Evolutionary conservation across 2,329 filamentous ascomycete species (phyloP).

Genomic region (Herpotrichia juniperi): DNA sequence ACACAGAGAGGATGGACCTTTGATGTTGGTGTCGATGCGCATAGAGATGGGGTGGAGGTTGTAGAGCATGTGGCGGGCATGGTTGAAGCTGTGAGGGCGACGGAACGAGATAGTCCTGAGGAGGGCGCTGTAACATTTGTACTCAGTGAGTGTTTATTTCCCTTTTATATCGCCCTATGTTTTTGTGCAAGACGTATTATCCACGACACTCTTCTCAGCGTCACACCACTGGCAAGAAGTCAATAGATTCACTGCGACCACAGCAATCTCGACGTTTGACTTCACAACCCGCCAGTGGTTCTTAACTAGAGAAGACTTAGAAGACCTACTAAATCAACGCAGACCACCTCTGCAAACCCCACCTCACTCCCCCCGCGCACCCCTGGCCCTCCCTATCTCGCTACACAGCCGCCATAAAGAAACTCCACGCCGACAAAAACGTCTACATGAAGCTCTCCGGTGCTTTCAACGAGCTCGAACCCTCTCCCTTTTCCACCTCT

Average conservation of each 20-base stretch:
- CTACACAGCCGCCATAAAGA: conserved; percentile 73
- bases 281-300: too few relatives aligned
- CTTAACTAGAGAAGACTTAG: too few relatives aligned
- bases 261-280: neutral
- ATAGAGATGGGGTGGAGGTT: conserved; percentile 73
- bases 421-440: conserved; percentile 66
- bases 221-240: too few relatives aligned
- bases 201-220: neutral
- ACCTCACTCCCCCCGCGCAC: conserved; percentile 63
- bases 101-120: conserved; percentile 58
- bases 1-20: conserved; percentile 71
- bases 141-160: conserved; percentile 65
- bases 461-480: conserved; percentile 76
- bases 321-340: conserved; percentile 2
- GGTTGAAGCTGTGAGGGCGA: conserved; percentile 51
- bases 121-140: conserved; percentile 70
- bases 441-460: conserved; percentile 95
- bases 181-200: neutral
- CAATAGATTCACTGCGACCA: too few relatives aligned
- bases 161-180: neutral
- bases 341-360: conserved; percentile 93
- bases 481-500: conserved; percentile 48
- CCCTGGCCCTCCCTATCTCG: conserved; percentile 57
- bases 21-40: conserved; percentile 83
- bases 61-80: conserved; percentile 44